These are phyloP conservation scores for Phytophthora cactorum DNA, from an alignment of 352 stramenopile species.

Conservation along the genomic window DNA sequence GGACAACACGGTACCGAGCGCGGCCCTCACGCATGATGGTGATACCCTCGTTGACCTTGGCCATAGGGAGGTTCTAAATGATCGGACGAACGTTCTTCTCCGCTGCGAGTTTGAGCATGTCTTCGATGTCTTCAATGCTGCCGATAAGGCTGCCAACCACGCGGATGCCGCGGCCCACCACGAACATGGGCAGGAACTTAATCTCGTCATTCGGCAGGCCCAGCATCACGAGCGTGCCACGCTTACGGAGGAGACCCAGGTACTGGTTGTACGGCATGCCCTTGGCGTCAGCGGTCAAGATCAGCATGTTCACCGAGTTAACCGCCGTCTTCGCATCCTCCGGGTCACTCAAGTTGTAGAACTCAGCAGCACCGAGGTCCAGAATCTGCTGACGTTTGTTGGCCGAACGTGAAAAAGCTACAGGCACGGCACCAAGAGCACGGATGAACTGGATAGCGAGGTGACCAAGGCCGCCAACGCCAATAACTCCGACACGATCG, in stretches of 20 bases:
- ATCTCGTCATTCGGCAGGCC: constrained; percentile 71
- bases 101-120: constrained; percentile 87
- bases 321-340: constrained; percentile 42
- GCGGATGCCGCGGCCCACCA: constrained; percentile 53
- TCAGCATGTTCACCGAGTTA: constrained; percentile 65
- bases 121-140: constrained; percentile 79
- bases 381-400: constrained; percentile 83
- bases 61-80: constrained; percentile 57
- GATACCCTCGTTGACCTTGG: constrained; percentile 50
- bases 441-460: constrained; percentile 84
- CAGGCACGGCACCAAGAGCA: constrained; percentile 58
- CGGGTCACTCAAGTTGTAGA: constrained; percentile 58
- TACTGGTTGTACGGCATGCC: constrained; percentile 62
- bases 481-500: constrained; percentile 72
- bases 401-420: constrained; percentile 63
- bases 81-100: constrained; percentile 64
- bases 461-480: constrained; percentile 87
- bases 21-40: constrained; percentile 44
- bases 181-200: constrained; percentile 55
- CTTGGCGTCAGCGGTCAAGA: constrained; percentile 74
- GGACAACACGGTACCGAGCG: constrained; percentile 56
- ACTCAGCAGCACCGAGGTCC: constrained; percentile 67
- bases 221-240: constrained; percentile 74
- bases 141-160: constrained; percentile 87
- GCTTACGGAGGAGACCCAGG: constrained; percentile 57